Conservation (phyloP, 441 rosid genomes). For the Dalechampia spathulata region DNA sequence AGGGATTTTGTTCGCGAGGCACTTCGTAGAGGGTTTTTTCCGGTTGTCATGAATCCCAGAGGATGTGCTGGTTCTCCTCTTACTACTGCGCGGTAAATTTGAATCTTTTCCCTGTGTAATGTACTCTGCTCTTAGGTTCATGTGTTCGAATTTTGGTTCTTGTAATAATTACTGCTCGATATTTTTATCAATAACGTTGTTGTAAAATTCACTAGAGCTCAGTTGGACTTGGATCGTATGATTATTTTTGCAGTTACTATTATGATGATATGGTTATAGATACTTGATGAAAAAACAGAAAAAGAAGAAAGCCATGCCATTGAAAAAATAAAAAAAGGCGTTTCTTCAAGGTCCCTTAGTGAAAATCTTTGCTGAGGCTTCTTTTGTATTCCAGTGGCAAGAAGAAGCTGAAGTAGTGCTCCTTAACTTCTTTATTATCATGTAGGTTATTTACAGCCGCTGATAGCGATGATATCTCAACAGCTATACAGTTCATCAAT, state of each 20-base stretch:
- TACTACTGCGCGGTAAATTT: slow-evolving; percentile 66
- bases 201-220: too few species aligned
- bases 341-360: too few species aligned
- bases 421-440: slow-evolving; percentile 28
- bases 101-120: background rate
- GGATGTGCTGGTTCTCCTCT: slow-evolving; percentile 97
- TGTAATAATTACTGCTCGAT: too few species aligned
- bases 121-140: background rate
- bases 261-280: too few species aligned
- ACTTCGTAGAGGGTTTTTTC: slow-evolving; percentile 60
- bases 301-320: too few species aligned
- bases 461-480: slow-evolving; percentile 91
- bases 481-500: slow-evolving; percentile 63
- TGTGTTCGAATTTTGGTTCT: too few species aligned
- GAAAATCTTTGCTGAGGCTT: too few species aligned
- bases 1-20: slow-evolving; percentile 58
- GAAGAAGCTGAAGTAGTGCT: slow-evolving; percentile 26
- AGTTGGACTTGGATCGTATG: too few species aligned
- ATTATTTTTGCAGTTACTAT: too few species aligned
- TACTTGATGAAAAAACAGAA: too few species aligned
- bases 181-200: too few species aligned
- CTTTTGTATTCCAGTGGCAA: slow-evolving; percentile 9
- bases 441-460: slow-evolving; percentile 98
- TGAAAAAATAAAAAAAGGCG: too few species aligned
- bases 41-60: slow-evolving; percentile 96